Base-by-base conservation (phyloP, 345 rosid species). In the Eucalyptus shirleyi region DNA sequence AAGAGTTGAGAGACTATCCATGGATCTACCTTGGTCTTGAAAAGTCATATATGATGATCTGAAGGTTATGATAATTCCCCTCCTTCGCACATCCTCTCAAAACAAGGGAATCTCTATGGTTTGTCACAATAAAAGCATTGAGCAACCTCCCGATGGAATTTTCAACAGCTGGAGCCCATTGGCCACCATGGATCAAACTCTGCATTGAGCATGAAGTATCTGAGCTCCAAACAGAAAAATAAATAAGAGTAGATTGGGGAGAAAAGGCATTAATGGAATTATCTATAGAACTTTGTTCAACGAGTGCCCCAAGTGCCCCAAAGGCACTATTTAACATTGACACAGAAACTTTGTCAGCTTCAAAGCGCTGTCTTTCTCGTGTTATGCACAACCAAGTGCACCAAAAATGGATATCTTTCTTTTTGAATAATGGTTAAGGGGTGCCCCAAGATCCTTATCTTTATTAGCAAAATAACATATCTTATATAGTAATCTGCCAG, bases 161-260 rank as follows among this genome's bases (percentile, higher is more conserved):
- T 91, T 98, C 99, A 95, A 94, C 97, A 87, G 97, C 95, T 89
- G 94, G 93, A 92, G 95, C 99, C 99, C 99, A 98, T 88, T 88
- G 91, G 89, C 95, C 96, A 87, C 96, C 97, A 91, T 94, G 88
- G 89, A 94, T 93, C 93, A 98, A 91, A 87, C 93, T 93, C 99
- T 98, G 95, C 92, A 90, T 87, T 55, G 37, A 49, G 88, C 60
- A 72, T 21, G 28, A 11, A 40, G 24, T 40, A 2, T 77, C 47
- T 77, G 13, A 77, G 85, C 85, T 77, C 85, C 85, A 40, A 40
- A 40, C 85, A 40, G 30, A 30, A 77, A 77, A 77, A 40, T 44
- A 6, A 12, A 40, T 40, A 21, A 77, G 85, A 40, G 83, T 77
- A 77, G 83, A 77, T 12, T 77, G 47, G 85, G 47, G 30, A 37